These are phyloP conservation scores for Boletus bicolor DNA, from an alignment of 768 basidiomycete species.

Conservation along the genomic window DNA sequence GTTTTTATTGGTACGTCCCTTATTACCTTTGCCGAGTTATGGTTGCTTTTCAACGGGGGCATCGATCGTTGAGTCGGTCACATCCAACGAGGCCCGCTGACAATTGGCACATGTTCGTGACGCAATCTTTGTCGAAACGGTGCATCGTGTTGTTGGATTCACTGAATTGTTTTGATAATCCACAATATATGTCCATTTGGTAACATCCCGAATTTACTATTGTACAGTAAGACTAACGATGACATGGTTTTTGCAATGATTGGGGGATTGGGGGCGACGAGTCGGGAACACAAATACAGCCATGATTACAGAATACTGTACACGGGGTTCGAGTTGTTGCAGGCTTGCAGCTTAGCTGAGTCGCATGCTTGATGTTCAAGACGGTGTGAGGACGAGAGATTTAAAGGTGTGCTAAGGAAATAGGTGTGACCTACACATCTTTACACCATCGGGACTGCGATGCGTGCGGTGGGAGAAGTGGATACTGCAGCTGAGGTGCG, in stretches of 20 bases:
- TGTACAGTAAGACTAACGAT: slow-evolving; percentile 1
- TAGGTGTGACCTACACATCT: slow-evolving; percentile 9
- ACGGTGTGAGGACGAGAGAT: background rate
- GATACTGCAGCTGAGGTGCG: slow-evolving; percentile 75
- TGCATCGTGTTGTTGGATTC: background rate
- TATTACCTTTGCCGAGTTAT: too few species aligned
- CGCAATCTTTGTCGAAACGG: background rate
- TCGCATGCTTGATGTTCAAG: background rate
- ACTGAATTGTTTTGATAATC: background rate
- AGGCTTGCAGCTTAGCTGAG: background rate
- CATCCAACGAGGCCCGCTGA: background rate
- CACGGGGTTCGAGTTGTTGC: background rate
- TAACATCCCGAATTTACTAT: slow-evolving; percentile 5
- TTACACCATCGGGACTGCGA: slow-evolving; percentile 17
- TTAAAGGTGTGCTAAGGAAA: background rate
- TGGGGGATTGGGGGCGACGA: background rate
- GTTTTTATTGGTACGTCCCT: too few species aligned
- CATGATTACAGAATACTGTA: slow-evolving; percentile 3
- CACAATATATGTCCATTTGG: background rate
- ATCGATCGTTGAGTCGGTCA: background rate
- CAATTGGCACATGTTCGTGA: background rate
- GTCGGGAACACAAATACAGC: slow-evolving; percentile 22
- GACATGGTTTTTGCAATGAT: background rate
- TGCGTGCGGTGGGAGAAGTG: slow-evolving; percentile 41
- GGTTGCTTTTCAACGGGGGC: background rate